A percentile compares a stretch with the other conserved stretches of the same genome.
phyloP scores from a whole-genome alignment of 768 basidiomycete species.

The Rossbeevera mucosa region DNA sequence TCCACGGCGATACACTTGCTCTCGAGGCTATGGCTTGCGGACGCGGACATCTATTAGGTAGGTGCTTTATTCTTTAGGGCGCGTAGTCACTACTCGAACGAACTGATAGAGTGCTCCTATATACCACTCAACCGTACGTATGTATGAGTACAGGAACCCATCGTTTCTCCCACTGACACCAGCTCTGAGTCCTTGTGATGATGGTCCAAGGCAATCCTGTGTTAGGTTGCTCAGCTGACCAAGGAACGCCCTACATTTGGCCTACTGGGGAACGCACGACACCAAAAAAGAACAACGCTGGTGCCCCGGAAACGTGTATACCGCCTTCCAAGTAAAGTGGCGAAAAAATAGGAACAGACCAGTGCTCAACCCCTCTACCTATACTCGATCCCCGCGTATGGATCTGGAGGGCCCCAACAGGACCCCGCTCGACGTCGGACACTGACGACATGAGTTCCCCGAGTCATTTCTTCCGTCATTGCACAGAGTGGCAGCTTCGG shows the following conservation, averaged over 20 bases:
- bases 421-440: neutral
- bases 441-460: neutral
- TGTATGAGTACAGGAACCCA: neutral
- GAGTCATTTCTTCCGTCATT: neutral
- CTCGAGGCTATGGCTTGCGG: slow-evolving; percentile 16
- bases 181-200: neutral
- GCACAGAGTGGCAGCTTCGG: slow-evolving; percentile 14
- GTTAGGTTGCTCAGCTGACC: neutral
- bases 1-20: slow-evolving; percentile 7
- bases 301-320: slow-evolving; percentile 5
- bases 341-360: slow-evolving; percentile 4
- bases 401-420: slow-evolving; percentile 2
- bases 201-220: neutral
- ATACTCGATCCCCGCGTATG: neutral
- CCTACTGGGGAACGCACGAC: slow-evolving; percentile 1
- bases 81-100: neutral
- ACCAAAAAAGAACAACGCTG: slow-evolving; percentile 3
- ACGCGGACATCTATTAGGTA: slow-evolving; percentile 6
- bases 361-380: slow-evolving; percentile 8
- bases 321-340: neutral
- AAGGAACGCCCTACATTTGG: neutral
- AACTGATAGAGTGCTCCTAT: neutral
- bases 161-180: neutral
- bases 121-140: neutral
- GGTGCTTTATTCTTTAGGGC: slow-evolving; percentile 3